Conservation (phyloP, 495 filamentous ascomycete genomes). For the Podospora australis region DNA sequence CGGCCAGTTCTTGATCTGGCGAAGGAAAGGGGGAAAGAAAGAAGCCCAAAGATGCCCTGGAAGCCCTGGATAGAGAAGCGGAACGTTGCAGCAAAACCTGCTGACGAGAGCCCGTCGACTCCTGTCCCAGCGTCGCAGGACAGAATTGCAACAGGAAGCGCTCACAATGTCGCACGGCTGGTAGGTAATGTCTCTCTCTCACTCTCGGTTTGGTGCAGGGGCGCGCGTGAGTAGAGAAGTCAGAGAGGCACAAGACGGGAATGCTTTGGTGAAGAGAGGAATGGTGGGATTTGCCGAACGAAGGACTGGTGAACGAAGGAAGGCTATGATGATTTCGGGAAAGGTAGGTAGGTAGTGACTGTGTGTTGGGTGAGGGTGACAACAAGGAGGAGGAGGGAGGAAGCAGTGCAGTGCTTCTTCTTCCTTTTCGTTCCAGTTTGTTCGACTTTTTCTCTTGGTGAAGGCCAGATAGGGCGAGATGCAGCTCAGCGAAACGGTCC, state of each 20-base stretch:
- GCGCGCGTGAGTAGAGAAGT: conserved; percentile 5
- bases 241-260: too few species aligned
- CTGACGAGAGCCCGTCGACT: conserved; percentile 3
- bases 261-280: not conserved
- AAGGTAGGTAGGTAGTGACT: not conserved
- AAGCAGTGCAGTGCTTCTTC: too few species aligned
- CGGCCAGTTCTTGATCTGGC: not conserved
- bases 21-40: conserved; percentile 2
- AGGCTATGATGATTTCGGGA: too few species aligned
- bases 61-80: conserved; percentile 8
- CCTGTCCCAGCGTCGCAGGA: conserved; percentile 4
- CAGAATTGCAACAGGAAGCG: conserved; percentile 12
- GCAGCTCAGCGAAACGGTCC: too few species aligned
- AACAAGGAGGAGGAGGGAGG: not conserved
- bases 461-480: too few species aligned
- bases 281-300: not conserved
- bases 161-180: conserved; percentile 19
- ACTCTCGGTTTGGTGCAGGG: conserved; percentile 21
- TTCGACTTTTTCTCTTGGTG: too few species aligned
- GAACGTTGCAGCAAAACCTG: conserved; percentile 15
- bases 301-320: not conserved
- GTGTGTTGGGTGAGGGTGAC: not conserved
- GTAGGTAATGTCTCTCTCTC: conserved; percentile 16
- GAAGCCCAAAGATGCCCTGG: not conserved
- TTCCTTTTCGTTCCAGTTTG: too few species aligned